phyloP scores from a whole-genome alignment of 2,329 filamentous ascomycete species.

The Leptosphaerulina australis region DNA sequence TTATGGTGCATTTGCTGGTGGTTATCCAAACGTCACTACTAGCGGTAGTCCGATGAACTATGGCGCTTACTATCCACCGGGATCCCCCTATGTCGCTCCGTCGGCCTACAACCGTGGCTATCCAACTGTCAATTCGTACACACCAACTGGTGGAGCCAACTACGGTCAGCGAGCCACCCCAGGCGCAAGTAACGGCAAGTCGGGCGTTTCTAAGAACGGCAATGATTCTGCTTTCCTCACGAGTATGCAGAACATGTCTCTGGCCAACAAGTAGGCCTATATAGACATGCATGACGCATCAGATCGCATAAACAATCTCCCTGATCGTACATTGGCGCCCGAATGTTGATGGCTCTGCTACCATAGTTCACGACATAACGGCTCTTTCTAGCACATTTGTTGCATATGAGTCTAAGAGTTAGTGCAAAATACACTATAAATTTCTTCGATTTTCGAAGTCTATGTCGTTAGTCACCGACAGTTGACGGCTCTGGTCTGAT shows the following conservation, averaged over 20 bases:
- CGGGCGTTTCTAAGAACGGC: slow-evolving; percentile 16
- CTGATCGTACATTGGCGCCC: neutral
- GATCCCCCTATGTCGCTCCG: slow-evolving; percentile 31
- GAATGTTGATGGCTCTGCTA: neutral
- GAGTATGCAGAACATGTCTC: slow-evolving; percentile 37
- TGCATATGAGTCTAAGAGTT: neutral
- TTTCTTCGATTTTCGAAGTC: neutral
- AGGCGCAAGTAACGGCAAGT: slow-evolving; percentile 6
- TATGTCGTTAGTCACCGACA: neutral
- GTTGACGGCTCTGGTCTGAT: neutral
- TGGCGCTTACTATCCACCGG: slow-evolving; percentile 39
- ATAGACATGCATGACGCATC: neutral
- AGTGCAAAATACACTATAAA: neutral
- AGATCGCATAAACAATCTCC: neutral
- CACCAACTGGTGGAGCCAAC: slow-evolving; percentile 22
- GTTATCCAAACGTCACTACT: slow-evolving; percentile 29
- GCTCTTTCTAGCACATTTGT: neutral
- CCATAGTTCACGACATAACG: slow-evolving; percentile 11
- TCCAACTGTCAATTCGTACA: slow-evolving; percentile 19
- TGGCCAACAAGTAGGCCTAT: slow-evolving; percentile 26
- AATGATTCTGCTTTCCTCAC: slow-evolving; percentile 23
- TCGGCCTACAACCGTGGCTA: slow-evolving; percentile 35
- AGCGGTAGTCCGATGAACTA: slow-evolving; percentile 44
- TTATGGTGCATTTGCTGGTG: slow-evolving; percentile 26
- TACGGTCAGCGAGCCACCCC: slow-evolving; percentile 26